These are phyloP conservation scores for Cruciata laevipes DNA, from an alignment of 257 asterid species.

Conservation along the genomic window DNA sequence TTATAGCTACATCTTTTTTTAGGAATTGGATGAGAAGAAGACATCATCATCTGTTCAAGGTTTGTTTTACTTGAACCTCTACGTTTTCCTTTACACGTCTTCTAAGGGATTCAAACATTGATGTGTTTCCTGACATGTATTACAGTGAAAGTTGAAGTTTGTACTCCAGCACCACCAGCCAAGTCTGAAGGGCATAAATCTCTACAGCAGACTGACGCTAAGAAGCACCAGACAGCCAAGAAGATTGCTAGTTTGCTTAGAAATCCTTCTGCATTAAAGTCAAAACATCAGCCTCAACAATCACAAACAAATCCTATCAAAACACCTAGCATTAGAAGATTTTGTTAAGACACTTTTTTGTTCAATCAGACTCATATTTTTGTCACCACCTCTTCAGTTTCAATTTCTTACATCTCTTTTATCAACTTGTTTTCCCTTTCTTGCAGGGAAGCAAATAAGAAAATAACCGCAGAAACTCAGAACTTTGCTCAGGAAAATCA, in stretches of 20 bases:
- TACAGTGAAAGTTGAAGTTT: constrained; percentile 28
- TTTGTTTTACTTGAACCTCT: constrained; percentile 12
- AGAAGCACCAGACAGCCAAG: constrained; percentile 50
- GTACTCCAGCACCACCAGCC: constrained; percentile 57
- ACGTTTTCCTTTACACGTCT: background rate
- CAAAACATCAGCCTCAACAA: constrained; percentile 41
- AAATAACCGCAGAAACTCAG: constrained; percentile 47
- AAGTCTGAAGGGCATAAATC: constrained; percentile 10
- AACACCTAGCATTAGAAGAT: constrained; percentile 58
- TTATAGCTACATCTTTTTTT: constrained; percentile 12
- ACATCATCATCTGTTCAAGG: constrained; percentile 12
- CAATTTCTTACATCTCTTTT: background rate
- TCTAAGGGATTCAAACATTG: background rate
- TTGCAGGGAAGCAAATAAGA: constrained; percentile 46
- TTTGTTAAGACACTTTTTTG: background rate
- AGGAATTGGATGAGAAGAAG: constrained; percentile 22
- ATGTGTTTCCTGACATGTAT: background rate
- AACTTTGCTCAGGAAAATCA: constrained; percentile 67
- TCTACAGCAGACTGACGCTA: constrained; percentile 28
- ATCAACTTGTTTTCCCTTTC: background rate
- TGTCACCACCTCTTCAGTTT: background rate
- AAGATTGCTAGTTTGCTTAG: constrained; percentile 54
- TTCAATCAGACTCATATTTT: background rate
- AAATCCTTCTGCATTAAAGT: constrained; percentile 59
- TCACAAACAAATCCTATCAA: constrained; percentile 45